Evolutionary conservation across 2,329 filamentous ascomycete species (phyloP).

Genomic region (Aspergillus arachidicola): DNA sequence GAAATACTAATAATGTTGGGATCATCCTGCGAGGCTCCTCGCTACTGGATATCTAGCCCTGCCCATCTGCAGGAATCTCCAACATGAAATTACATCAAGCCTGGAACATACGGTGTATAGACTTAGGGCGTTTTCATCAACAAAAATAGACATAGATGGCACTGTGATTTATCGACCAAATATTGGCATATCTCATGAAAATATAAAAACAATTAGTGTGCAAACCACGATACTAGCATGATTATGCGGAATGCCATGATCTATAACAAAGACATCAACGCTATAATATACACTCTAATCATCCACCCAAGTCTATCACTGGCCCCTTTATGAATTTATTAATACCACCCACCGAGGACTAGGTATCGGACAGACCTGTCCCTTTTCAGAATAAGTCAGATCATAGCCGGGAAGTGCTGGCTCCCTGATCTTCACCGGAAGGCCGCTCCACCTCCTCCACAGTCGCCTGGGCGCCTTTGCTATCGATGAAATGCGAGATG

Average conservation of each 20-base stretch:
- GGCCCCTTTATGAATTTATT: neutral
- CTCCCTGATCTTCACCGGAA: neutral
- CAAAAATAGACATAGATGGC: conserved; percentile 1
- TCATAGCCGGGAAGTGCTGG: neutral
- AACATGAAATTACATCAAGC: neutral
- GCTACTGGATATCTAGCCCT: neutral
- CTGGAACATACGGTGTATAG: neutral
- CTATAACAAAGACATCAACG: neutral
- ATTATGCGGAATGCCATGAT: neutral
- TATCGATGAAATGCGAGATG: conserved; percentile 48
- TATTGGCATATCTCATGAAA: neutral
- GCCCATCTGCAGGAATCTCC: neutral
- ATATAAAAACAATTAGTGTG: neutral
- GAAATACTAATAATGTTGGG: conserved; percentile 7
- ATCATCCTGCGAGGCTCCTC: neutral
- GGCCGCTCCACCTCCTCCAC: conserved; percentile 29
- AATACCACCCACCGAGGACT: neutral
- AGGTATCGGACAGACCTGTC: neutral
- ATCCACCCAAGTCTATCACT: neutral
- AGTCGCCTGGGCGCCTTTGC: conserved; percentile 33
- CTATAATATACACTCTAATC: neutral
- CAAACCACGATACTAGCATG: neutral
- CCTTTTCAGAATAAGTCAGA: neutral
- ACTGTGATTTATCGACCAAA: neutral
- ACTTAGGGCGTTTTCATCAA: neutral